Percentiles rank a stretch among this genome's conserved stretches.
Evolutionary conservation across 192 early-diverging fungal genomes (phyloP).

Genomic region (Backusella tuberculispora): DNA sequence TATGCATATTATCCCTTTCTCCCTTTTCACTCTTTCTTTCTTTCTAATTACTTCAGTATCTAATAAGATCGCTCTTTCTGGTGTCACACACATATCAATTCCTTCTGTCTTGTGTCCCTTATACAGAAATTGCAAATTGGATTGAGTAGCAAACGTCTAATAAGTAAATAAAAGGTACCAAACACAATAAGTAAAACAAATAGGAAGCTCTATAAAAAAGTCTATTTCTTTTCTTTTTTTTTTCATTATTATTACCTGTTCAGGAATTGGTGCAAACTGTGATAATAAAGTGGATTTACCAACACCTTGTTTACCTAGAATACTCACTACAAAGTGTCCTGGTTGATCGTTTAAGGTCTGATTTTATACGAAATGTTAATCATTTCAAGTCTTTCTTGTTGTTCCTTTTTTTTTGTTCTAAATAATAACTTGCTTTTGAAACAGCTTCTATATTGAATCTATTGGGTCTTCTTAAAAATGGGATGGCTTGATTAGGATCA

Average conservation of each 20-base stretch:
- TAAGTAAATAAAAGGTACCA: not conserved
- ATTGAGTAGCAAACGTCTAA: conserved; percentile 44
- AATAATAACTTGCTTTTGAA: conserved; percentile 5
- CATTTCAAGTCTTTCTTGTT: not conserved
- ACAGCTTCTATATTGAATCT: conserved; percentile 28
- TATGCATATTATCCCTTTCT: not conserved
- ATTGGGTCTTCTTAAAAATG: conserved; percentile 12
- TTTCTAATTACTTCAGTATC: conserved; percentile 47
- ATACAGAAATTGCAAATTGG: conserved; percentile 33
- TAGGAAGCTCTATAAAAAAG: not conserved
- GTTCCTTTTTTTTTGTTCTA: not conserved
- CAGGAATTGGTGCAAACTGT: conserved; percentile 46
- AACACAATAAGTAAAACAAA: not conserved
- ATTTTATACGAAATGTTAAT: not conserved
- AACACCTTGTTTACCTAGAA: conserved; percentile 65
- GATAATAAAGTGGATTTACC: conserved; percentile 69
- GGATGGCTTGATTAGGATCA: conserved; percentile 10
- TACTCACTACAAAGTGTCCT: conserved; percentile 69
- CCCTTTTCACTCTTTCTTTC: not conserved
- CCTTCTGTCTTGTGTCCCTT: conserved; percentile 56
- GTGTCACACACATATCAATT: conserved; percentile 67
- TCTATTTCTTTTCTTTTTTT: not conserved
- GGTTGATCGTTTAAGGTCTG: conserved; percentile 61
- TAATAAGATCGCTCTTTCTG: conserved; percentile 63
- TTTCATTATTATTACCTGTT: not conserved